A percentile compares a stretch with the other conserved stretches of the same genome.
These are phyloP conservation scores for Agastache rugosa DNA, from an alignment of 257 asterid species.

Conservation along the genomic window DNA sequence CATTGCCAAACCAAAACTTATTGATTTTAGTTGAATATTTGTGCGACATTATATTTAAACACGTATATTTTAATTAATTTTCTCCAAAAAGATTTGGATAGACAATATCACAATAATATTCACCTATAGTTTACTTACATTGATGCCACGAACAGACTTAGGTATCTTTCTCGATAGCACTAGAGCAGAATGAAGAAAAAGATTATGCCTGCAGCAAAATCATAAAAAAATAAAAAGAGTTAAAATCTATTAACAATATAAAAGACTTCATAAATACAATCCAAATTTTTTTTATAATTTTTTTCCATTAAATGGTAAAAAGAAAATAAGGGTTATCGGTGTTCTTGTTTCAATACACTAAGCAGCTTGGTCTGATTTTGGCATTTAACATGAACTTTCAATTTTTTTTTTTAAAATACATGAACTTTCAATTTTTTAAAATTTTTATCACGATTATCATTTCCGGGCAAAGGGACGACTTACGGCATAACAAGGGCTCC, in stretches of 20 bases:
- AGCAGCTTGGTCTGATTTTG: no score
- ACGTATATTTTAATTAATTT: no score
- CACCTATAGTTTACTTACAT: slow-evolving; percentile 50
- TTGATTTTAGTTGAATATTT: neutral
- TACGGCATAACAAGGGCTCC: slow-evolving; percentile 99
- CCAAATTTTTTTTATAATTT: no score
- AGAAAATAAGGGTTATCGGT: no score
- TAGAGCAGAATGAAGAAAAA: slow-evolving; percentile 89
- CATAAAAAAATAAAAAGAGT: neutral
- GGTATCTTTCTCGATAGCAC: slow-evolving; percentile 89
- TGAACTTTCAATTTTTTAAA: no score
- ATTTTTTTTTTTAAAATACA: no score
- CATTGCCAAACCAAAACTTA: neutral
- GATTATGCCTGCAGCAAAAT: slow-evolving; percentile 64
- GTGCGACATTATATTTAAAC: neutral
- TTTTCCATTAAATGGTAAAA: no score
- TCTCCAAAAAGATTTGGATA: no score
- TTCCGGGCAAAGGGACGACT: slow-evolving; percentile 16
- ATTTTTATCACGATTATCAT: no score
- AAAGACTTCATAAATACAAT: neutral
- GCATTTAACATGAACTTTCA: no score
- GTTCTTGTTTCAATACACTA: no score
- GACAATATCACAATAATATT: no score
- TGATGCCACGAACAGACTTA: slow-evolving; percentile 72
- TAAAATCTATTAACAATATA: neutral